A percentile compares a stretch with the other conserved stretches of the same genome.
Conservation (phyloP, 768 basidiomycete species). For the Phylloporus arenicola region DNA sequence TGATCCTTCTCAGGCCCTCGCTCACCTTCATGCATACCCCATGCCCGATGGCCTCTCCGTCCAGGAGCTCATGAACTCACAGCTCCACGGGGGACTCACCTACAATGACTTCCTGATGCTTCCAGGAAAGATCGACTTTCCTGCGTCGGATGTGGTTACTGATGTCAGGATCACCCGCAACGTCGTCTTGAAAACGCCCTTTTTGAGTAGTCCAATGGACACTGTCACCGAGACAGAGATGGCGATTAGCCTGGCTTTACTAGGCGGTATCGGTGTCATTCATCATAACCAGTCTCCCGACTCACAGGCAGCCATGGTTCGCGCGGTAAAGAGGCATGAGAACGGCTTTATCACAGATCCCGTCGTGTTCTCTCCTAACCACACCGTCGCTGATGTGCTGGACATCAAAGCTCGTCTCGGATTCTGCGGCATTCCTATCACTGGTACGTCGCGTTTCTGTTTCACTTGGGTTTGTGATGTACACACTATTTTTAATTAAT, state of each 20-base stretch:
- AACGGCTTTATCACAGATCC: conserved; percentile 98
- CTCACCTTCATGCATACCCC: conserved; percentile 66
- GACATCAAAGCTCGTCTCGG: conserved; percentile 89
- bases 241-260: conserved; percentile 90
- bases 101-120: conserved; percentile 96
- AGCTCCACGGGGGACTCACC: conserved; percentile 84
- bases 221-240: conserved; percentile 95
- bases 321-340: conserved; percentile 95
- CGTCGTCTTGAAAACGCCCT: conserved; percentile 88
- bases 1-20: conserved; percentile 66
- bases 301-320: conserved; percentile 93
- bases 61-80: conserved; percentile 82
- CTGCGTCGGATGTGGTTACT: conserved; percentile 70
- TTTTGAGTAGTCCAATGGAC: conserved; percentile 98
- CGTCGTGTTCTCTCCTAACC: conserved; percentile 74
- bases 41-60: conserved; percentile 80
- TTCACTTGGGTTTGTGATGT: conserved; percentile 47
- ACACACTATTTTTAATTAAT: too few species aligned
- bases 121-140: conserved; percentile 94
- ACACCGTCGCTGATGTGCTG: conserved; percentile 82
- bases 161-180: conserved; percentile 89
- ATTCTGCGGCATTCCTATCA: conserved; percentile 96
- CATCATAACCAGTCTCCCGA: conserved; percentile 89
- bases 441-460: conserved; percentile 61
- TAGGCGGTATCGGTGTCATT: conserved; percentile 96